Evolutionary conservation across 352 stramenopile genomes (phyloP).

Genomic region (Phytophthora pseudosyringae): DNA sequence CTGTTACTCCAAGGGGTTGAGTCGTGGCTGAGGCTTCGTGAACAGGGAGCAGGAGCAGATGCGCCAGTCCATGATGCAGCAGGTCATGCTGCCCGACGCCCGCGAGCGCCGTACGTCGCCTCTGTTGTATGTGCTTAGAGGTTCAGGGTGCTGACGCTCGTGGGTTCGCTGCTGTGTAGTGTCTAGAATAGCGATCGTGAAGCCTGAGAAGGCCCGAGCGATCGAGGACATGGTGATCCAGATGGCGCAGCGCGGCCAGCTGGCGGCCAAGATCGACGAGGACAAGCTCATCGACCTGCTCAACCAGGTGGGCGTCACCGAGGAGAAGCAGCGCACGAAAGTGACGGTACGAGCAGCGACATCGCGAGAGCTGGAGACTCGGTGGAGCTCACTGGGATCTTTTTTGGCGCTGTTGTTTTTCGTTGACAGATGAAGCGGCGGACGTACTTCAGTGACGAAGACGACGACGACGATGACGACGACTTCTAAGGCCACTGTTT

Average conservation of each 20-base stretch:
- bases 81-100: constrained; percentile 81
- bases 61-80: constrained; percentile 75
- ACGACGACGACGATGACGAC: constrained; percentile 87
- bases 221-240: constrained; percentile 89
- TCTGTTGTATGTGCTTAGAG: background rate
- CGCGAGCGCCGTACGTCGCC: constrained; percentile 76
- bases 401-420: background rate
- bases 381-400: background rate
- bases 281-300: constrained; percentile 87
- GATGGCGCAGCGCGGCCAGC: constrained; percentile 87
- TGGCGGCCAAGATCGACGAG: constrained; percentile 84
- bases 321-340: constrained; percentile 90
- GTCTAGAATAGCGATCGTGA: constrained; percentile 89
- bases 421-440: constrained; percentile 78
- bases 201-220: constrained; percentile 85
- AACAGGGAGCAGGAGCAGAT: constrained; percentile 80
- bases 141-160: background rate
- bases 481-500: constrained; percentile 30
- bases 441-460: constrained; percentile 90
- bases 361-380: background rate
- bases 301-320: constrained; percentile 74
- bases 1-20: background rate
- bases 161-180: constrained; percentile 42
- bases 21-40: background rate
- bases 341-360: constrained; percentile 65